Conservation (phyloP, 495 filamentous ascomycete species). For the Annulohypoxylon nitens region DNA sequence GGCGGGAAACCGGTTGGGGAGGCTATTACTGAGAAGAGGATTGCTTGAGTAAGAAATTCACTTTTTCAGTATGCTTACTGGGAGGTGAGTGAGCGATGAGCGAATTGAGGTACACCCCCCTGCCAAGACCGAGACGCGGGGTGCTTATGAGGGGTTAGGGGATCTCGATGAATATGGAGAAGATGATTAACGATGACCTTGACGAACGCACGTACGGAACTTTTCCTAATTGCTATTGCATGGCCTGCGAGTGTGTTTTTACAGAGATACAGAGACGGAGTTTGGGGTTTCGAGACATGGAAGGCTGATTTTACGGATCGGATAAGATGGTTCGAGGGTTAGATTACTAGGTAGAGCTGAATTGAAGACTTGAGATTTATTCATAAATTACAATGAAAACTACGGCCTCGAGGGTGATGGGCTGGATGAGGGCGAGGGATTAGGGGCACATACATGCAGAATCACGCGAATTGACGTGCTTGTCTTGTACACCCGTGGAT, state of each 20-base stretch:
- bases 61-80: not conserved
- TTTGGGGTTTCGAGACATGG: not conserved
- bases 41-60: constrained; percentile 17
- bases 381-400: not conserved
- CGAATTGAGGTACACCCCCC: not conserved
- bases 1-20: constrained; percentile 54
- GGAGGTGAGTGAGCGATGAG: not conserved
- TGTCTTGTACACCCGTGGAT: not conserved
- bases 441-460: not conserved
- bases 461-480: constrained; percentile 39
- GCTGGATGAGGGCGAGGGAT: not conserved
- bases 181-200: constrained; percentile 31
- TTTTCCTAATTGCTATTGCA: constrained; percentile 12
- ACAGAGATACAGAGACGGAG: not conserved
- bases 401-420: not conserved
- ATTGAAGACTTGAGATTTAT: not conserved
- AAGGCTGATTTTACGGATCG: not conserved
- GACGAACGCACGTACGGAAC: constrained; percentile 18
- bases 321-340: not conserved
- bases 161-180: not conserved
- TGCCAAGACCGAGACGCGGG: not conserved
- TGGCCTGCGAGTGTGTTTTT: constrained; percentile 32
- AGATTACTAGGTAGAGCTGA: not conserved
- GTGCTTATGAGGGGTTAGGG: not conserved
- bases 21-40: constrained; percentile 61